Evolutionary conservation across 371 early-diverging fungal genomes (phyloP).

Genomic region (Zychaea mexicana): DNA sequence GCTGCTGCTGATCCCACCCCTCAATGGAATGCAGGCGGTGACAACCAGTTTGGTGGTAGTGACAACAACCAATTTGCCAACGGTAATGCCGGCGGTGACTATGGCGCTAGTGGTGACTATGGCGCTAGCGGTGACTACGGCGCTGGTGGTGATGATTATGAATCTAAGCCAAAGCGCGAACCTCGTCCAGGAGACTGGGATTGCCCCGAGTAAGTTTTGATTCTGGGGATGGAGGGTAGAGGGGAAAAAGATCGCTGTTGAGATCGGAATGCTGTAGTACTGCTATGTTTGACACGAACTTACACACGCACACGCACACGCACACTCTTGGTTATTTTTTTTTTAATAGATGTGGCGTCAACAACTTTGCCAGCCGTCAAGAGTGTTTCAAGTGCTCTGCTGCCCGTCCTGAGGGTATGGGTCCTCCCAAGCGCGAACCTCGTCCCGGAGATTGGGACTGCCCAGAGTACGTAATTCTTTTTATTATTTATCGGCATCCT

Average conservation of each 20-base stretch:
- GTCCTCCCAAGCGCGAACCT: conserved; percentile 15
- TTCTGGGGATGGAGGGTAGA: neutral
- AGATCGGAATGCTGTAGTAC: neutral
- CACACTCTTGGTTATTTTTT: conserved; percentile 9
- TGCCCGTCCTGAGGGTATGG: conserved; percentile 19
- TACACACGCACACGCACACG: neutral
- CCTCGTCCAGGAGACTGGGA: conserved; percentile 72
- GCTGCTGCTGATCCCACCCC: conserved; percentile 4
- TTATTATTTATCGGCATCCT: neutral
- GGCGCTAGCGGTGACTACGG: conserved; percentile 1
- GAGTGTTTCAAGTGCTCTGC: conserved; percentile 71
- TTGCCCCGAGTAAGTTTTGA: conserved; percentile 55
- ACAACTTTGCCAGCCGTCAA: conserved; percentile 64
- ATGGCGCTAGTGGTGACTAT: conserved; percentile 3
- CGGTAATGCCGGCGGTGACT: conserved; percentile 7
- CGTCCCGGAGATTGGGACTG: conserved; percentile 42
- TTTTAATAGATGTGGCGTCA: conserved; percentile 60
- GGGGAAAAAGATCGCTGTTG: neutral
- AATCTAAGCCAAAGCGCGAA: conserved; percentile 3
- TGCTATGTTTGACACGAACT: neutral
- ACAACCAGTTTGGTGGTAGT: conserved; percentile 6
- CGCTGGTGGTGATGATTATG: conserved; percentile 5
- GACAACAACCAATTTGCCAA: conserved; percentile 3
- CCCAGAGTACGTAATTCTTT: conserved; percentile 10
- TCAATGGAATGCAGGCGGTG: conserved; percentile 9